These are phyloP conservation scores for Vicia sativa DNA, from an alignment of 306 rosid species.

Conservation along the genomic window DNA sequence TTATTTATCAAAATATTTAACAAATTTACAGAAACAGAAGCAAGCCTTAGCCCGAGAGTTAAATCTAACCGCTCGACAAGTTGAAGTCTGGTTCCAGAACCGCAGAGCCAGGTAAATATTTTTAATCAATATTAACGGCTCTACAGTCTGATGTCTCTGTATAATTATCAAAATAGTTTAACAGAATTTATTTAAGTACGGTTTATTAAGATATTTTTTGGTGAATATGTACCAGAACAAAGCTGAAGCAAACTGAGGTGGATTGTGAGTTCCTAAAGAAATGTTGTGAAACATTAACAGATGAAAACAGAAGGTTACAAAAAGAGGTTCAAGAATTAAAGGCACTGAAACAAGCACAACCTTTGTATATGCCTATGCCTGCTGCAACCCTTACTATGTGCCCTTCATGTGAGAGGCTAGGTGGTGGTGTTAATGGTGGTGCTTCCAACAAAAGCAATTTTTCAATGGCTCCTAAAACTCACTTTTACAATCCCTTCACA, in stretches of 20 bases:
- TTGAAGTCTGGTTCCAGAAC: conserved; percentile 98
- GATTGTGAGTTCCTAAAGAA: conserved; percentile 91
- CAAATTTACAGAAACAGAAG: conserved; percentile 74
- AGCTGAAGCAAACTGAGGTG: conserved; percentile 93
- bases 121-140: no score
- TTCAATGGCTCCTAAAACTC: conserved; percentile 73
- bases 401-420: conserved; percentile 85
- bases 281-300: conserved; percentile 88
- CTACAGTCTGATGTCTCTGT: no score
- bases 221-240: conserved; percentile 59
- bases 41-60: conserved; percentile 89
- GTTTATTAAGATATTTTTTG: not conserved
- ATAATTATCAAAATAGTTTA: no score
- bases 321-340: conserved; percentile 86
- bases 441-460: conserved; percentile 60
- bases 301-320: conserved; percentile 81
- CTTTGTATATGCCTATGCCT: conserved; percentile 88
- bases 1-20: not conserved
- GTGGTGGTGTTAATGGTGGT: conserved; percentile 37
- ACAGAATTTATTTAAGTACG: no score
- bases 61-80: conserved; percentile 82
- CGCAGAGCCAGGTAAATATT: conserved; percentile 80
- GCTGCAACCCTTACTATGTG: conserved; percentile 92
- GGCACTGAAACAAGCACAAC: conserved; percentile 70
- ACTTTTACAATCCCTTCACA: conserved; percentile 79